Evolutionary conservation across 371 early-diverging fungal genomes (phyloP).

Genomic region (Zopfochytrium polystomum): DNA sequence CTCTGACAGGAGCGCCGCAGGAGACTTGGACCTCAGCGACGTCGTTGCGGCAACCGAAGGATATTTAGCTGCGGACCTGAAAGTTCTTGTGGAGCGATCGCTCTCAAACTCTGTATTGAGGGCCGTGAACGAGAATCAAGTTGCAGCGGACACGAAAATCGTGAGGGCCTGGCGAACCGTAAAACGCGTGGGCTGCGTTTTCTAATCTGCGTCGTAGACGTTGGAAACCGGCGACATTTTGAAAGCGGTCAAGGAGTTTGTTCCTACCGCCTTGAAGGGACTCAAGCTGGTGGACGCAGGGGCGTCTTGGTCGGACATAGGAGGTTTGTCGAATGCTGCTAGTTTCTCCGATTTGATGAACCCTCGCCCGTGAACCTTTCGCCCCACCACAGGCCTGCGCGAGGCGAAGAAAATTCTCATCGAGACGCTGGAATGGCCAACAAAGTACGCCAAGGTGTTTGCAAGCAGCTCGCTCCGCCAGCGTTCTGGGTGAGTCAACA

Average conservation of each 20-base stretch:
- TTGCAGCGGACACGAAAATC: neutral
- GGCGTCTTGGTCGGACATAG: conserved; percentile 86
- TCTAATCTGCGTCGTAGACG: too few relatives aligned
- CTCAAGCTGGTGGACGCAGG: conserved; percentile 74
- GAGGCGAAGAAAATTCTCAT: conserved; percentile 76
- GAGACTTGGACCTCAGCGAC: conserved; percentile 32
- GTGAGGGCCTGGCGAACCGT: too few relatives aligned
- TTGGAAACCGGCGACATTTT: conserved; percentile 9
- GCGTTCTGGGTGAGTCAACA: conserved; percentile 84
- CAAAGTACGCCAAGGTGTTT: conserved; percentile 87
- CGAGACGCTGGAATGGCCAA: conserved; percentile 94
- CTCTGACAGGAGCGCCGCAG: neutral
- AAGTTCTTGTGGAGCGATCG: conserved; percentile 70
- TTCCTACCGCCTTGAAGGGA: conserved; percentile 77
- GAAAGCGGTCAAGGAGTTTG: conserved; percentile 70
- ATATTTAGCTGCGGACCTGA: conserved; percentile 79
- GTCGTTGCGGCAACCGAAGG: conserved; percentile 86
- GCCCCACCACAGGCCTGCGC: conserved; percentile 56
- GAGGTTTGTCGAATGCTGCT: conserved; percentile 57
- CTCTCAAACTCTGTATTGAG: conserved; percentile 48
- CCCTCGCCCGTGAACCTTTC: neutral
- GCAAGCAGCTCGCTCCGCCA: conserved; percentile 79
- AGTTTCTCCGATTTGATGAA: neutral
- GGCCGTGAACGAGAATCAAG: neutral
- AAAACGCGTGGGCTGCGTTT: too few relatives aligned